Evolutionary conservation across 2,329 filamentous ascomycete species (phyloP).

Genomic region (Trichophaea hybrida): DNA sequence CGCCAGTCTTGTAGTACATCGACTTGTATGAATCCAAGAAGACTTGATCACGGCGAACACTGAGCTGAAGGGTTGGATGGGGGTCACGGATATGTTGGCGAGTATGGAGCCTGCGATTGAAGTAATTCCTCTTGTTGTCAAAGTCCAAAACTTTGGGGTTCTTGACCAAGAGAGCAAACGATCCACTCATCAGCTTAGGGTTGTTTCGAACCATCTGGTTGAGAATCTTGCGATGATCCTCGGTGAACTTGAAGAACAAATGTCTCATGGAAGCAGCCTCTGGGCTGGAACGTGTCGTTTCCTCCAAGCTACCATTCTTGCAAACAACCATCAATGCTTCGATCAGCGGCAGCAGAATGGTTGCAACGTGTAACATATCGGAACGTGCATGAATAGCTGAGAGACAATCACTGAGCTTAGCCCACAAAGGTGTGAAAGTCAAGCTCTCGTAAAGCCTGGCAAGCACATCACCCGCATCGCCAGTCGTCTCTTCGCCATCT

Average conservation of each 20-base stretch:
- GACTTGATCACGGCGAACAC: conserved; percentile 82
- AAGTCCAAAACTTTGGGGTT: conserved; percentile 98
- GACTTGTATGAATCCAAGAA: conserved; percentile 98
- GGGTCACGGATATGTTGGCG: conserved; percentile 56
- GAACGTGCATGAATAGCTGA: conserved; percentile 78
- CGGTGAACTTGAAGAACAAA: conserved; percentile 93
- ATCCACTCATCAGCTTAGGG: conserved; percentile 96
- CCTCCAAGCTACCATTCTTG: conserved; percentile 82
- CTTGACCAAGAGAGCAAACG: conserved; percentile 88
- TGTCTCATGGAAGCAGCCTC: conserved; percentile 66
- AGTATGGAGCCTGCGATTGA: conserved; percentile 80
- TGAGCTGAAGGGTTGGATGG: conserved; percentile 66
- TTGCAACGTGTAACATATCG: conserved; percentile 93
- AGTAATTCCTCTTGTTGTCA: conserved; percentile 99
- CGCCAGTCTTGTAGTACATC: conserved; percentile 90
- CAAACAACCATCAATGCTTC: conserved; percentile 98
- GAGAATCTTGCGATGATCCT: conserved; percentile 91
- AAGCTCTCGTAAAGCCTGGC: conserved; percentile 78
- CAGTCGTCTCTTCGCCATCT: conserved; percentile 31
- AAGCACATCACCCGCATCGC: conserved; percentile 54
- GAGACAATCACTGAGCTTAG: conserved; percentile 77
- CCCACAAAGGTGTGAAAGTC: conserved; percentile 83
- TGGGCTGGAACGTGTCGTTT: conserved; percentile 37
- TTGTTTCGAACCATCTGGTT: conserved; percentile 96
- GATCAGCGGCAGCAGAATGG: conserved; percentile 83